Evolutionary conservation across 768 basidiomycete species (phyloP).

Genomic region (Leucocoprinus leucothites): DNA sequence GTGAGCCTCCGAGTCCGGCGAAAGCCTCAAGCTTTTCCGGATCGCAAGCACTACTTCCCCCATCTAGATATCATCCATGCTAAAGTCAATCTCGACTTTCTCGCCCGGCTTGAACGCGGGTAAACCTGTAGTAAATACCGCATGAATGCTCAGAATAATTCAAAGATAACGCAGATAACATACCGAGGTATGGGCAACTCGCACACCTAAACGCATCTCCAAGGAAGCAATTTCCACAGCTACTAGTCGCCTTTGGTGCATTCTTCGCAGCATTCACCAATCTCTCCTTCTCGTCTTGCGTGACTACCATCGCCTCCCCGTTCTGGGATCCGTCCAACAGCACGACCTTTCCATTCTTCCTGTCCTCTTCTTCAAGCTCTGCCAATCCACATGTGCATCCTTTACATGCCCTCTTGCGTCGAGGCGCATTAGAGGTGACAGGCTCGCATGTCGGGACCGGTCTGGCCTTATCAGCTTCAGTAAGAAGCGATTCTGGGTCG

Average conservation of each 20-base stretch:
- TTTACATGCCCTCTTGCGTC: constrained; percentile 92
- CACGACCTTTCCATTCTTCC: constrained; percentile 55
- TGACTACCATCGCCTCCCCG: constrained; percentile 57
- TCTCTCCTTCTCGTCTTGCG: constrained; percentile 60
- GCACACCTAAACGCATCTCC: constrained; percentile 98
- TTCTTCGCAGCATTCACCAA: constrained; percentile 63
- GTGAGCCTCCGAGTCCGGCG: too few relatives aligned
- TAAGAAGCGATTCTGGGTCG: constrained; percentile 81
- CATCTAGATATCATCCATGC: constrained; percentile 80
- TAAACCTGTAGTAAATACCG: constrained; percentile 56
- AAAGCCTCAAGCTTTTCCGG: too few relatives aligned
- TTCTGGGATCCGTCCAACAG: constrained; percentile 62
- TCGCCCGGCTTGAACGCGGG: constrained; percentile 98
- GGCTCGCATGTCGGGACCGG: constrained; percentile 81
- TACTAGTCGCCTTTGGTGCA: constrained; percentile 88
- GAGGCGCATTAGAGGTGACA: constrained; percentile 43
- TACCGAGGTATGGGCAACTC: constrained; percentile 94
- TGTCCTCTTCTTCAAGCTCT: constrained; percentile 88
- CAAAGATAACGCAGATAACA: constrained; percentile 28
- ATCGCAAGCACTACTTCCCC: not conserved
- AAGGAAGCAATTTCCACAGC: constrained; percentile 95
- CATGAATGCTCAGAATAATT: constrained; percentile 12
- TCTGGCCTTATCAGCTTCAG: constrained; percentile 75
- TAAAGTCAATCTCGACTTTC: constrained; percentile 89
- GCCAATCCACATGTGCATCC: constrained; percentile 94